Percentiles rank a stretch among this genome's conserved stretches.
phyloP scores from a whole-genome alignment of 2,329 filamentous ascomycete genomes.

The Fusarium sp. region DNA sequence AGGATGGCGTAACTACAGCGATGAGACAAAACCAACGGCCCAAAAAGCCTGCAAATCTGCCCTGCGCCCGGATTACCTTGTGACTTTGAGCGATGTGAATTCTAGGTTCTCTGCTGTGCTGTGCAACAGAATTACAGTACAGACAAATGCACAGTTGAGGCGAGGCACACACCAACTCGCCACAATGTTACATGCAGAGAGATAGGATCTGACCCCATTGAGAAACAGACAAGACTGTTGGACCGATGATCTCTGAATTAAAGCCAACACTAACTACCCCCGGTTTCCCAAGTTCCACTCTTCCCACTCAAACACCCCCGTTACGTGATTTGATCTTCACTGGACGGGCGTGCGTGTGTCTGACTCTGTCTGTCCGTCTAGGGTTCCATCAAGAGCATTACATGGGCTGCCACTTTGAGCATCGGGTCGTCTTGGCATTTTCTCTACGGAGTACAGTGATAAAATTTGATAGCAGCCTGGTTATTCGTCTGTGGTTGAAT shows the following conservation, averaged over 20 bases:
- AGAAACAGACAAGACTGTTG: slow-evolving; percentile 2
- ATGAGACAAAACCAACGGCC: neutral
- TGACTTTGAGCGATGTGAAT: neutral
- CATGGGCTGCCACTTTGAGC: slow-evolving; percentile 34
- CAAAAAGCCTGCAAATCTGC: slow-evolving; percentile 6
- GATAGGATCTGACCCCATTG: slow-evolving; percentile 12
- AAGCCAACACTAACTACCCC: neutral
- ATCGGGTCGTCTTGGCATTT: slow-evolving; percentile 28
- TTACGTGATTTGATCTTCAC: slow-evolving; percentile 37
- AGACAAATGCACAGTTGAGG: slow-evolving; percentile 12
- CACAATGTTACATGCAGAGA: slow-evolving; percentile 6
- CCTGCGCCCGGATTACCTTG: neutral
- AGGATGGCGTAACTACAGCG: neutral
- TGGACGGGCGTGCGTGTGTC: slow-evolving; percentile 9
- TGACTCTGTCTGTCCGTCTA: neutral
- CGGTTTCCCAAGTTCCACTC: neutral
- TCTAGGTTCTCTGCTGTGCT: neutral
- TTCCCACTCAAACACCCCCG: neutral
- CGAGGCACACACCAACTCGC: slow-evolving; percentile 8
- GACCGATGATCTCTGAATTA: slow-evolving; percentile 5
- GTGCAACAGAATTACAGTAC: neutral
- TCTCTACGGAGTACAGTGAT: neutral
- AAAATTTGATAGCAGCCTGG: neutral
- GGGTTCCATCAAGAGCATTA: slow-evolving; percentile 21
- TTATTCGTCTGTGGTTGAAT: neutral